Evolutionary conservation across 768 basidiomycete genomes (phyloP), one percentile per base, ranked within the genome.

Genomic region (Kwoniella newhampshirensis): DNA sequence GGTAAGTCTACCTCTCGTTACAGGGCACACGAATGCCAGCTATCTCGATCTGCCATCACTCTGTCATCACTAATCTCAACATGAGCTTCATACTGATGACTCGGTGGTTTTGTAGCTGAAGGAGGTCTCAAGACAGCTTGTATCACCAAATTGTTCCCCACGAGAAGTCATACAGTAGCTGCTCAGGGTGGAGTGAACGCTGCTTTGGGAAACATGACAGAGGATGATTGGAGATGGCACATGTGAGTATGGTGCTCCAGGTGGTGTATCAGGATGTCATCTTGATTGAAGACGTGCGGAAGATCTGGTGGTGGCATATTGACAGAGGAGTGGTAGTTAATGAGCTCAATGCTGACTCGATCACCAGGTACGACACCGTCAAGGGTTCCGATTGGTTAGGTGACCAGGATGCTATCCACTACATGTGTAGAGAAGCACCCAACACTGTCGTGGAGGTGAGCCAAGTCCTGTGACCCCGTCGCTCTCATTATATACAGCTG

Each of bases 331-430:
- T 56, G n/a, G 17, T 20, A 23, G 15, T n/a, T 26, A 18, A 7
- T 39, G 9, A 9, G 15, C 11, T 55, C 3, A 32, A n/a, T 30
- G 35, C 27, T 48, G 51, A 53, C 32, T 32, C 32, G 40, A 17
- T 25, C 26, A 2, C 3, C 46, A 71, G 70, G 70, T 76, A 76
- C 58, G 75, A 76, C 46, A 76, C 75, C 85, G 94, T 98, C 56
- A 99, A 99, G 82, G 96, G 96, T 61, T 96, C 92, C 50, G 96
- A 99, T 80, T 99, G 96, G 96, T 86, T 98, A 36, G 96, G 96
- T 77, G 96, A 99, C 81, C 92, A 93, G 79, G 96, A 99, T 73
- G 96, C 96, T 46, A 98, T 99, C 68, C 96, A 98, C 74, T 99
- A 98, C 81, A 99, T 99, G 96, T 96, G 91, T 77, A 82, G 91